Conservation (phyloP, 2,329 filamentous ascomycete species). For the Cordyceps fumosorosea region DNA sequence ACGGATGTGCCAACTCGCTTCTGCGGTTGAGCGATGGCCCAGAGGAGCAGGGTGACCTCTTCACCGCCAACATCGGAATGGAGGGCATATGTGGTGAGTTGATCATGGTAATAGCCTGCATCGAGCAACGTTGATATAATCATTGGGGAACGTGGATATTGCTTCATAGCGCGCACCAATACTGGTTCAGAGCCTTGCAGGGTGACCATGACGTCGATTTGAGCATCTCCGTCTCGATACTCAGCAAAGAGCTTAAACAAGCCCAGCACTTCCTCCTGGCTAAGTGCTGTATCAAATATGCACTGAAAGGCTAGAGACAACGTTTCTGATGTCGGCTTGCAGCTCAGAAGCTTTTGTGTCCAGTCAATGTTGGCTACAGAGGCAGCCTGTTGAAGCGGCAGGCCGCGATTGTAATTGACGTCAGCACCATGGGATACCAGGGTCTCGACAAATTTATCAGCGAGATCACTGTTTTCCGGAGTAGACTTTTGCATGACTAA, state of each 20-base stretch:
- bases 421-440: conserved; percentile 34
- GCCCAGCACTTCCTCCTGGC: conserved; percentile 44
- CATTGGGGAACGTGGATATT: conserved; percentile 47
- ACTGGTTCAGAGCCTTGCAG: conserved; percentile 39
- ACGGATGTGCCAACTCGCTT: conserved; percentile 54
- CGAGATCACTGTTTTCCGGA: conserved; percentile 31
- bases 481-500: conserved; percentile 38
- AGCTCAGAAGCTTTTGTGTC: conserved; percentile 42
- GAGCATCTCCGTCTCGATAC: conserved; percentile 39
- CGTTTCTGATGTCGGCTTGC: conserved; percentile 42
- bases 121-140: conserved; percentile 49
- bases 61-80: conserved; percentile 45
- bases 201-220: conserved; percentile 44
- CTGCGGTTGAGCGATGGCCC: conserved; percentile 56
- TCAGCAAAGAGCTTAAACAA: conserved; percentile 47
- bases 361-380: conserved; percentile 43
- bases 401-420: conserved; percentile 46
- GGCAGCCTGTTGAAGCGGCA: conserved; percentile 48
- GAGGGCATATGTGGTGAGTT: conserved; percentile 37
- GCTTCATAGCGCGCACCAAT: conserved; percentile 45
- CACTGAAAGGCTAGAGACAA: conserved; percentile 48
- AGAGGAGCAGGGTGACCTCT: conserved; percentile 49
- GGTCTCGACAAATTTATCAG: conserved; percentile 38
- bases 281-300: conserved; percentile 45
- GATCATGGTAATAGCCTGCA: conserved; percentile 54